Base-by-base conservation (phyloP, 768 basidiomycete genomes). In the Rhizopogon vesiculosus region DNA sequence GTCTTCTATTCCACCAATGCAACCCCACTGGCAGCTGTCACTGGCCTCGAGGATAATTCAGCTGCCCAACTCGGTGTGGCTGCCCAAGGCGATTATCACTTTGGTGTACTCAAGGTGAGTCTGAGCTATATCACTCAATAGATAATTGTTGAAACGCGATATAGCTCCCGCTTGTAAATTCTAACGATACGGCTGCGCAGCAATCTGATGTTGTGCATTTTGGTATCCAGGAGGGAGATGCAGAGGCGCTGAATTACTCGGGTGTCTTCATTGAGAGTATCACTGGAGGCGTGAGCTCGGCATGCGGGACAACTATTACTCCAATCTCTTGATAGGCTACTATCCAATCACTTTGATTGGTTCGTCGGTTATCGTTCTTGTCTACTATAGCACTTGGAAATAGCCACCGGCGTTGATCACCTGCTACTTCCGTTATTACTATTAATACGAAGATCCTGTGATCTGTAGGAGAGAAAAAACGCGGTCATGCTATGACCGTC, bases 31-130 rank as follows among this genome's bases (percentile, higher is more conserved):
- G 57, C 66, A 48, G 63, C 72, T 4, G 84, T 84, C 16, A 77
- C 78, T 2, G 62, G 63, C 7, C 66, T 74, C 1, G 60, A 73
- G 28, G 66, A 71, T 7, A 86, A 83, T 61, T 63, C 66, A 44
- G 74, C 74, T 15, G 70, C 68, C 2, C 60, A 69, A 6, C 42
- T 62, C 2, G 82, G 82, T 3, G 53, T 73, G n/a, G 67, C 65
- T 9, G 82, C 79, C 5, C 72, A 75, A 59, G 85, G 85, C 7
- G 81, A 86, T 49, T 84, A 82, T 71, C 83, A 85, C 62, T 78
- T 85, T 59, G 83, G 80, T 2, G 62, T 85, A 3, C 68, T 86
- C 49, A 85, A 86, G 76, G 81, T 83, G 35, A 38, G 69, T 61
- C 42, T 9, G 42, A 19, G 19, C 10, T n/a, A 25, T 48, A 40